Evolutionary conservation across 2,329 filamentous ascomycete species (phyloP), one percentile per base, ranked within the genome.

Genomic region (Sodiomyces alkalinus): DNA sequence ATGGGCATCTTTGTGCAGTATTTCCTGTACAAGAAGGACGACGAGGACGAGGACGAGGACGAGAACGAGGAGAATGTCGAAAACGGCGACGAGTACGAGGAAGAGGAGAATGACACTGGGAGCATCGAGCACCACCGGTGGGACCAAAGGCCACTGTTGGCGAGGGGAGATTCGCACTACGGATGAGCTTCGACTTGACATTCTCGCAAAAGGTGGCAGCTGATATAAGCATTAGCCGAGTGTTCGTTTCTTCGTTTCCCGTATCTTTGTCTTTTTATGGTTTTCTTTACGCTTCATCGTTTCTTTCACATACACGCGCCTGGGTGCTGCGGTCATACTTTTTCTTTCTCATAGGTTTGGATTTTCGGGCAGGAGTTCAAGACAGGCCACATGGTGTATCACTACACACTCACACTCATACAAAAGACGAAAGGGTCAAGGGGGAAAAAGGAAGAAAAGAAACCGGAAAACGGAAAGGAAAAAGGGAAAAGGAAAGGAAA

Each of bases 1-100:
- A 61, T 86, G 48, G 72, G 68, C 17, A 90, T 96, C 3, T 94
- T 94, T 52, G 69, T 72, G 8, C 87, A 96, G 53, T 94, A 92
- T 48, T 94, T 92, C 48, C 51, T 92, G 45, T 96, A 96, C 51
- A 66, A 62, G 39, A 56, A 55, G 31, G 52, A 56, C 3, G 60
- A 59, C 4, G 50, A 55, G 5, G 43, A 48, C 5, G 36, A 38
- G 10, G 38, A 45, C 11, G 39, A 36, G 5, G 39, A 39, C 0
- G 44, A 47, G 3, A 39, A 40, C 4, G 38, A 42, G 5, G 60
- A 59, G 3, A 50, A 55, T 5, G 43, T 48, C 5, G 36, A 38
- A 9, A 37, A 45, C 11, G 39, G 36, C 5, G 39, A 39, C 0
- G 44, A 47, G 3, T 39, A 40, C 4, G 38, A 42, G 5, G 42